phyloP scores from a whole-genome alignment of 2,329 filamentous ascomycete species.

The Juglanconis juglandina region DNA sequence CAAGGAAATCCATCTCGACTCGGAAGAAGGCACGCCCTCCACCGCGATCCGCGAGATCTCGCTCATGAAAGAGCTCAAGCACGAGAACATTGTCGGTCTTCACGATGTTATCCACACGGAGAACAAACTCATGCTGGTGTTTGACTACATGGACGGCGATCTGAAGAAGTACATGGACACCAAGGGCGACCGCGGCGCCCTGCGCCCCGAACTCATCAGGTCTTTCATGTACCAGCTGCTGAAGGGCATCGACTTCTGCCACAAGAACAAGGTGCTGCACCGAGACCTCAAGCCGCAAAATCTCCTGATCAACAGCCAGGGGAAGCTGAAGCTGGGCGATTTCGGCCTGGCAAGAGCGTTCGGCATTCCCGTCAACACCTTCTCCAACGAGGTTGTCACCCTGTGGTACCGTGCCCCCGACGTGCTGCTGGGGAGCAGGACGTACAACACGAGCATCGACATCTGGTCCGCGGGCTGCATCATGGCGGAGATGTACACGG shows the following conservation, averaged over 20 bases:
- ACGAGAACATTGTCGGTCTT: conserved; percentile 95
- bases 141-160: conserved; percentile 98
- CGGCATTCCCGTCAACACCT: conserved; percentile 95
- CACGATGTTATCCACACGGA: conserved; percentile 99
- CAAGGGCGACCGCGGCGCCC: conserved; percentile 79
- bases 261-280: conserved; percentile 93
- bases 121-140: conserved; percentile 99
- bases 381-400: conserved; percentile 96
- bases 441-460: conserved; percentile 99
- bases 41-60: conserved; percentile 98
- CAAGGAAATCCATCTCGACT: conserved; percentile 98
- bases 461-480: conserved; percentile 99
- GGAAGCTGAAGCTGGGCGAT: conserved; percentile 86
- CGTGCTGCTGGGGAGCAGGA: conserved; percentile 86
- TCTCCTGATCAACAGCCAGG: conserved; percentile 88
- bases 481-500: conserved; percentile 99
- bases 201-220: conserved; percentile 90
- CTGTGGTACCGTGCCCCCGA: conserved; percentile 97
- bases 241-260: conserved; percentile 94
- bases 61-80: conserved; percentile 98
- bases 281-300: conserved; percentile 96
- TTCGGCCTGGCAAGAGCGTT: conserved; percentile 93
- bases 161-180: conserved; percentile 99
- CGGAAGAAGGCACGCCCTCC: conserved; percentile 93
- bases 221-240: conserved; percentile 99